A percentile compares a stretch with the other conserved stretches of the same genome.
Evolutionary conservation across 2,329 filamentous ascomycete genomes (phyloP).

Genomic region (Scedosporium boydii): DNA sequence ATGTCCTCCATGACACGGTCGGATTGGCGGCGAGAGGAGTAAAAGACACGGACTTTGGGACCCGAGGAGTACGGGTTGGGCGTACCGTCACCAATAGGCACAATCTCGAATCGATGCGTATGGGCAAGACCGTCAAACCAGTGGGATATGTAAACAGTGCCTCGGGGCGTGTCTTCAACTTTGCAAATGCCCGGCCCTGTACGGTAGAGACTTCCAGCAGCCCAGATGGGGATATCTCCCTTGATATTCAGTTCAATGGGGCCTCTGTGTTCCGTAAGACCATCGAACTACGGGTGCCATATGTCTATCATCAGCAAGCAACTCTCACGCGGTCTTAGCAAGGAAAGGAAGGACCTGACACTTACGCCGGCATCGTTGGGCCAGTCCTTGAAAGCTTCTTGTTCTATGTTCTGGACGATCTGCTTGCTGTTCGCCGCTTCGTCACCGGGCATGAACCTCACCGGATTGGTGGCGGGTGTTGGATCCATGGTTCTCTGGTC

Average conservation of each 20-base stretch:
- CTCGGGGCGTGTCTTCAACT: slow-evolving; percentile 46
- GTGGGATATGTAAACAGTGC: slow-evolving; percentile 53
- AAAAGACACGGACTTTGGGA: slow-evolving; percentile 40
- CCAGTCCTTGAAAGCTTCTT: slow-evolving; percentile 30
- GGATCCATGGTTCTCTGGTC: background rate
- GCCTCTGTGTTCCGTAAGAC: slow-evolving; percentile 52
- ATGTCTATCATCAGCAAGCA: background rate
- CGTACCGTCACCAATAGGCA: slow-evolving; percentile 12
- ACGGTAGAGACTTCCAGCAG: slow-evolving; percentile 62
- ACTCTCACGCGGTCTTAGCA: background rate
- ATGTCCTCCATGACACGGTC: slow-evolving; percentile 54
- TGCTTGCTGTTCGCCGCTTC: background rate
- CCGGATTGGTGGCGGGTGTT: slow-evolving; percentile 6
- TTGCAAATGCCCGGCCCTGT: slow-evolving; percentile 62
- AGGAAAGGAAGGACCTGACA: background rate
- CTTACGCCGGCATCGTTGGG: slow-evolving; percentile 38
- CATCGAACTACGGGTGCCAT: slow-evolving; percentile 48
- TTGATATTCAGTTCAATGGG: slow-evolving; percentile 54
- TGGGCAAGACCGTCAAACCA: slow-evolving; percentile 77
- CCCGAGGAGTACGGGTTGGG: background rate
- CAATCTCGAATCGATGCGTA: slow-evolving; percentile 8
- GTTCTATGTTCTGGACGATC: slow-evolving; percentile 6
- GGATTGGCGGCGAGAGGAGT: slow-evolving; percentile 61
- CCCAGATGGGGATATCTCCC: slow-evolving; percentile 61
- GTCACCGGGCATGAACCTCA: background rate